A percentile compares a stretch with the other conserved stretches of the same genome.
These are phyloP conservation scores for Fusarium ramigenum DNA, from an alignment of 2,329 filamentous ascomycete species.

Conservation along the genomic window DNA sequence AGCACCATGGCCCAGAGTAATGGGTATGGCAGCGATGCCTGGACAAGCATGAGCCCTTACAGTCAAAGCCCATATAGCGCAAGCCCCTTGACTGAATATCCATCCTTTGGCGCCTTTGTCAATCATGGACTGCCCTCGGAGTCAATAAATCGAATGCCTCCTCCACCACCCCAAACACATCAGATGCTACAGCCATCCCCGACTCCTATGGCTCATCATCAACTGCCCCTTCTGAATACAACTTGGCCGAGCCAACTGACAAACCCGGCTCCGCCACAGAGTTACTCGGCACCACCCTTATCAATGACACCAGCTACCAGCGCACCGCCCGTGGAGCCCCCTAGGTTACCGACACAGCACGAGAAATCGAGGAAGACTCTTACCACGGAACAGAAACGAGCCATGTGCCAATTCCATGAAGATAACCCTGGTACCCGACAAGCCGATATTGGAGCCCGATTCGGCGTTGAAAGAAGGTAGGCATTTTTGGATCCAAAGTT, in stretches of 20 bases:
- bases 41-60: slow-evolving; percentile 69
- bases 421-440: slow-evolving; percentile 92
- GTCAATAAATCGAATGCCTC: slow-evolving; percentile 62
- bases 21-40: slow-evolving; percentile 56
- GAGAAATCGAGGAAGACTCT: slow-evolving; percentile 83
- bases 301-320: slow-evolving; percentile 67
- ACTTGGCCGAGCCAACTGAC: slow-evolving; percentile 86
- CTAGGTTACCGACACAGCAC: slow-evolving; percentile 50
- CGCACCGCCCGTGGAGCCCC: slow-evolving; percentile 53
- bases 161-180: slow-evolving; percentile 58
- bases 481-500: slow-evolving; percentile 33
- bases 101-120: slow-evolving; percentile 65
- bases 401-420: slow-evolving; percentile 94
- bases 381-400: slow-evolving; percentile 87
- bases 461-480: slow-evolving; percentile 98
- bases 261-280: slow-evolving; percentile 64
- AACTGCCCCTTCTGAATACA: slow-evolving; percentile 75
- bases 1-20: slow-evolving; percentile 45
- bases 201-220: slow-evolving; percentile 62
- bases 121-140: slow-evolving; percentile 62
- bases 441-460: slow-evolving; percentile 93
- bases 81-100: slow-evolving; percentile 73
- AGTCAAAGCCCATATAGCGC: slow-evolving; percentile 64
- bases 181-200: slow-evolving; percentile 47
- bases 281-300: slow-evolving; percentile 67